Evolutionary conservation across 352 stramenopile genomes (phyloP).

Genomic region (Pythium dissimile): DNA sequence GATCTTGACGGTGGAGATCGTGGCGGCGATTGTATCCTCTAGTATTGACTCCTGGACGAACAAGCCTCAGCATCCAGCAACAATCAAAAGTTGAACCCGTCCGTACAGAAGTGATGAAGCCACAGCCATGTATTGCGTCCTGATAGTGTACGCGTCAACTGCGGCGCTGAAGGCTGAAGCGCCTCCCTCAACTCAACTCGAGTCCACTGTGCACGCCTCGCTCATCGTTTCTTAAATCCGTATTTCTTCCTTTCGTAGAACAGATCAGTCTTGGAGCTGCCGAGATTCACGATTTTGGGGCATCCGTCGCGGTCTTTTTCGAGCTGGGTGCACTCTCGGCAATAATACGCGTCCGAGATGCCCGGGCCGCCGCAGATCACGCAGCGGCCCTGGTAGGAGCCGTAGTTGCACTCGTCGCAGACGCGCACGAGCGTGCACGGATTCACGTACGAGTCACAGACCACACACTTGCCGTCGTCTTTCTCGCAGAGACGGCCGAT

Average conservation of each 20-base stretch:
- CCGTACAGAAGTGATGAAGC: too few relatives aligned
- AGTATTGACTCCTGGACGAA: too few relatives aligned
- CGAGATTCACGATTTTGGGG: constrained; percentile 99
- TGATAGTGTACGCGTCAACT: too few relatives aligned
- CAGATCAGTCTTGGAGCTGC: constrained; percentile 94
- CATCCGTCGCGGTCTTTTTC: constrained; percentile 97
- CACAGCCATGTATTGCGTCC: too few relatives aligned
- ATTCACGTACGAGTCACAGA: constrained; percentile 99
- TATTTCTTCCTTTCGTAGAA: constrained; percentile 99
- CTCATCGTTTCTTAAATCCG: constrained; percentile 89
- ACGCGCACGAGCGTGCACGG: constrained; percentile 97
- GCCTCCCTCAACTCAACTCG: too few relatives aligned
- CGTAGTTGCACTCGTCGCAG: constrained; percentile 99
- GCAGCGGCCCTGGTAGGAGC: constrained; percentile 94
- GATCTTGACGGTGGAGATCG: too few relatives aligned
- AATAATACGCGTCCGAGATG: constrained; percentile 99
- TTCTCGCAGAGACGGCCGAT: constrained; percentile 98
- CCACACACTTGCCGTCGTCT: constrained; percentile 98
- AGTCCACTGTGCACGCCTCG: too few relatives aligned
- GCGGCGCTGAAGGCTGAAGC: too few relatives aligned
- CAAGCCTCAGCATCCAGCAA: too few relatives aligned
- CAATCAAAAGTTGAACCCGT: too few relatives aligned
- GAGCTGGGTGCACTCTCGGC: constrained; percentile 97
- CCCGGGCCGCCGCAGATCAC: constrained; percentile 97
- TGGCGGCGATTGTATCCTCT: too few relatives aligned